Evolutionary conservation across 352 stramenopile genomes (phyloP), one percentile per base, ranked within the genome.

Genomic region (Pythium dissimile): DNA sequence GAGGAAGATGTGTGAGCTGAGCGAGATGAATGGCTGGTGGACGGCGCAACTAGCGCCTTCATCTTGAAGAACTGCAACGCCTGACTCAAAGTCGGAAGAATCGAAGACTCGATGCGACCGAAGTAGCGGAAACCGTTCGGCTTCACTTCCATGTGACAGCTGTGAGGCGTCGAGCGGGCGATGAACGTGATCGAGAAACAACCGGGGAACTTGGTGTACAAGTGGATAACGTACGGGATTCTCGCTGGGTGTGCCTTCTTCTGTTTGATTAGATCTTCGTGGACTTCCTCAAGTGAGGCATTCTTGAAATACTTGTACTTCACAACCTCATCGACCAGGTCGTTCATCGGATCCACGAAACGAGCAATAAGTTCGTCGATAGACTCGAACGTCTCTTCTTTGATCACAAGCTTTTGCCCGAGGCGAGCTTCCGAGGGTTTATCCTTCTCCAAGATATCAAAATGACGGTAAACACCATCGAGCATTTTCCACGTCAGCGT

Each of bases 151-250:
- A 95, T 77, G 67, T 95, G 84, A 46, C 84, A 95, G 57, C 82
- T 92, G 47, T 86, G 84, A 24, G 86, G 83, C 16, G 84, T 93
- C 66, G 82, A 77, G 24, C 84, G 84, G 10, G 84, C 86, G 42
- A 95, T 80, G 60, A 92, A 95, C 57, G 86, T 90, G 66, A 95
- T 92, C 45, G 86, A 95, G 52, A 95, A 95, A 64, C 86, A 95
- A 5, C 86, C 86, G 0, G 86, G 86, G 46, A 93, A 95, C 59
- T 91, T 91, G 55, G 54, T 86, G 60, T 94, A 95, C 62, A 93
- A 28, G 62, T 95, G 86, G 16, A 95, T 58, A 16, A 82, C 79
- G 64, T 94, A 95, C 27, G 86, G 86, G 45, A 95, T 92, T 49
- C 80, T 71, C 28, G 78, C 82, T 20, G 86, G 84, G 49, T 93